These are phyloP conservation scores for Vitis rupestris DNA, from an alignment of 164 flowering plant genomes.

Conservation along the genomic window DNA sequence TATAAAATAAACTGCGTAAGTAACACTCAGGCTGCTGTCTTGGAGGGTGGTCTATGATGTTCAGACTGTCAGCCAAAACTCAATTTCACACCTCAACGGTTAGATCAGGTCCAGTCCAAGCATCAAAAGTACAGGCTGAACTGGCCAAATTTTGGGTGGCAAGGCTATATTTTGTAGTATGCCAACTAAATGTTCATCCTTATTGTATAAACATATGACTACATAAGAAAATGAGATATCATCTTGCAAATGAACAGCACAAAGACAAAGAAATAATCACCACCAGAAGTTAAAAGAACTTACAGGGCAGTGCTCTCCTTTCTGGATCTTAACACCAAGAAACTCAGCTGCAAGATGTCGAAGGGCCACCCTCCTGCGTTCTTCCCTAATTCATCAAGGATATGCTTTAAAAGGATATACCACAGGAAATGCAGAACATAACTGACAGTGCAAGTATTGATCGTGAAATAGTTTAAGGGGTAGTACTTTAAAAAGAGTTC, in stretches of 20 bases:
- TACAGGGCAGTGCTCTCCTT: slow-evolving; percentile 91
- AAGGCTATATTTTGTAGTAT: no score
- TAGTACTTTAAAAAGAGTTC: slow-evolving; percentile 65
- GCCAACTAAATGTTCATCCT: no score
- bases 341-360: slow-evolving; percentile 69
- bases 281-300: slow-evolving; percentile 25
- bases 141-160: no score
- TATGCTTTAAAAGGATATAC: background rate
- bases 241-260: background rate
- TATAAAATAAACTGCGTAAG: no score
- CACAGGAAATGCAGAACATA: background rate
- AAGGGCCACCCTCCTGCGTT: slow-evolving; percentile 57
- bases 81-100: no score
- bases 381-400: slow-evolving; percentile 47
- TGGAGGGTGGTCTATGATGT: no score
- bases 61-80: no score
- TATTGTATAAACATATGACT: background rate
- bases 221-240: background rate
- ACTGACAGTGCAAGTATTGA: background rate
- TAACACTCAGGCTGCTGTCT: no score
- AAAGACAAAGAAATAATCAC: background rate
- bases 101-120: no score
- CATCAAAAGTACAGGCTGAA: no score
- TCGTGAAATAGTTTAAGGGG: background rate
- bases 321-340: slow-evolving; percentile 77